Evolutionary conservation across 2,329 filamentous ascomycete species (phyloP), one percentile per base, ranked within the genome.

Genomic region (Neofusicoccum kwambonambiense): DNA sequence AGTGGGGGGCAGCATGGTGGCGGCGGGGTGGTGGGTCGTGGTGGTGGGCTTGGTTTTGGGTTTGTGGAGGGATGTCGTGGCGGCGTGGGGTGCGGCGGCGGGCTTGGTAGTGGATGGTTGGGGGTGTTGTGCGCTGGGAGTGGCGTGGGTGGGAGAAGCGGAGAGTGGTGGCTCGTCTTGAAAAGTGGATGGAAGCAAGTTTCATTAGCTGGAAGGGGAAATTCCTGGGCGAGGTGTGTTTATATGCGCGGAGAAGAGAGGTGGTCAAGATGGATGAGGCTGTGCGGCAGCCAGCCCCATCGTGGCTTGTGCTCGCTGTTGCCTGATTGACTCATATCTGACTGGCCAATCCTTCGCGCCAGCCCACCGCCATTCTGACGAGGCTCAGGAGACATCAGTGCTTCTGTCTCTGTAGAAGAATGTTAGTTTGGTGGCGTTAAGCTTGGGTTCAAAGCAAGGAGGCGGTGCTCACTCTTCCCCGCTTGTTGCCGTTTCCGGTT

Each of bases 271-370:
- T 2, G n/a, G 27, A 45, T 11, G 56, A 27, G 41, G 56, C 56
- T 47, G 56, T 52, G 50, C 37, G 4, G 7, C 27, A 31, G 41
- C 22, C 42, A 47, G 42, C 42, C 56, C 27, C 17, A 11, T 47
- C 11, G 42, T 60, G 56, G 56, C 56, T 60, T 45, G 56, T 60
- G 56, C 44, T 19, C n/a, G 31, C 42, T 60, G 56, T n/a, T 60
- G 56, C 56, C 56, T 60, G 27, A 27, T 47, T 37, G 56, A 60
- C 56, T 60, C 31, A 47, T 22, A 6, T 22, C 9, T n/a, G 15
- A 15, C 41, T 35, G 27, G 41, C 56, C 34, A 37, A 13, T 47
- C 7, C 3, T 3, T 13, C n/a, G 7, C 35, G n/a, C 9, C 42
- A 15, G 11, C n/a, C 42, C 56, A 60, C 56, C 56, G 56, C 56